Evolutionary conservation across 352 stramenopile genomes (phyloP).

Genomic region (Globisporangium nodosum): DNA sequence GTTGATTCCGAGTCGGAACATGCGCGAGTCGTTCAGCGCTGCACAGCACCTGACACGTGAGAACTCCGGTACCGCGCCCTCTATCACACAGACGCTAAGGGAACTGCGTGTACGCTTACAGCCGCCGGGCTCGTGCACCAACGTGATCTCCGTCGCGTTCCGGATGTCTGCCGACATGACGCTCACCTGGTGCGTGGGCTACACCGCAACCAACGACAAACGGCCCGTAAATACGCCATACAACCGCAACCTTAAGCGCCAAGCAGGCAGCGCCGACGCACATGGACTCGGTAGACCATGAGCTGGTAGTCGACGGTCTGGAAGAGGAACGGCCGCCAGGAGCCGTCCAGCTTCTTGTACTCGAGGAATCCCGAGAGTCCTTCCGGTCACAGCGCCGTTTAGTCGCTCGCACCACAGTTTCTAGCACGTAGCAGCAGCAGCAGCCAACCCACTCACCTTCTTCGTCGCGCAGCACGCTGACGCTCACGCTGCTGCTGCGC

Average conservation of each 20-base stretch:
- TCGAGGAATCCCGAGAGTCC: conserved; percentile 59
- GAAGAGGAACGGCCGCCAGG: conserved; percentile 73
- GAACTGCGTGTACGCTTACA: not conserved
- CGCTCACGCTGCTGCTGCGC: conserved; percentile 33
- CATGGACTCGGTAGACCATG: conserved; percentile 64
- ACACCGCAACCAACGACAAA: not conserved
- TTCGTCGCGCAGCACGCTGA: conserved; percentile 39
- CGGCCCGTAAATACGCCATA: not conserved
- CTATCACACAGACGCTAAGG: not conserved
- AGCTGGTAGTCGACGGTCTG: conserved; percentile 66
- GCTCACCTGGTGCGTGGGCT: conserved; percentile 63
- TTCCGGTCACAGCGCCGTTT: not conserved
- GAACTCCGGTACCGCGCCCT: too few species aligned
- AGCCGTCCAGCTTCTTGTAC: conserved; percentile 64
- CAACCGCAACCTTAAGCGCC: not conserved
- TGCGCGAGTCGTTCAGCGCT: conserved; percentile 28
- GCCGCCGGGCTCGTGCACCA: conserved; percentile 13
- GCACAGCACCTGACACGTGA: not conserved
- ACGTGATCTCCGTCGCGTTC: conserved; percentile 46
- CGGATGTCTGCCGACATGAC: conserved; percentile 73
- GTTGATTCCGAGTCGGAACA: conserved; percentile 62
- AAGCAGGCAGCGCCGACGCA: conserved; percentile 18
- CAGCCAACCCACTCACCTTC: conserved; percentile 6
- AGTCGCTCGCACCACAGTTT: not conserved
- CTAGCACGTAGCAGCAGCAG: too few species aligned